Evolutionary conservation across 345 rosid species (phyloP).

Genomic region (Ceriops tagal): DNA sequence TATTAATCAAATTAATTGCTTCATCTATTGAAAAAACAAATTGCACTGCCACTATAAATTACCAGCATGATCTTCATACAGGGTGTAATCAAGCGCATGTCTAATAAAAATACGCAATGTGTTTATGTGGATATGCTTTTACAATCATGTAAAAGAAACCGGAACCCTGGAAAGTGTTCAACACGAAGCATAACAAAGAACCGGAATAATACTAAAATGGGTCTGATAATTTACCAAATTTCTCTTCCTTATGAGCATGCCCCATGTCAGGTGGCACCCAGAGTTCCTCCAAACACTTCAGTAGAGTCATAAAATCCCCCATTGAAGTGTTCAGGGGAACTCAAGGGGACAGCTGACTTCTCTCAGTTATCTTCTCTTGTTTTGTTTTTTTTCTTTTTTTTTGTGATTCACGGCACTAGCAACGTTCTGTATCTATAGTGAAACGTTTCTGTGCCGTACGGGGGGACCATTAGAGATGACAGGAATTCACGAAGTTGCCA

Average conservation of each 20-base stretch:
- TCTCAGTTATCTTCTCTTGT: not conserved
- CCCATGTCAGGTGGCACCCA: conserved; percentile 21
- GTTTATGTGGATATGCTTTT: too few relatives aligned
- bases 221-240: too few relatives aligned
- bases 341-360: conserved; percentile 30
- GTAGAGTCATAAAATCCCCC: conserved; percentile 16
- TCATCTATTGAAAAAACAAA: too few relatives aligned
- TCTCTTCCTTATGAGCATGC: not conserved
- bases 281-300: conserved; percentile 40
- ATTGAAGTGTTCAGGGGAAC: conserved; percentile 39
- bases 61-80: too few relatives aligned
- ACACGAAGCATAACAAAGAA: too few relatives aligned
- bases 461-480: not conserved
- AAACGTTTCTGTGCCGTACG: not conserved
- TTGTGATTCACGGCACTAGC: not conserved
- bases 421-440: not conserved
- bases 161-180: too few relatives aligned
- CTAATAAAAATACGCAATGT: too few relatives aligned
- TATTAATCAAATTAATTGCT: too few relatives aligned
- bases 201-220: too few relatives aligned
- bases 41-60: too few relatives aligned
- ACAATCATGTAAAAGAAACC: too few relatives aligned
- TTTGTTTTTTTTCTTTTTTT: not conserved
- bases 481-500: not conserved
- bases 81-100: too few relatives aligned